Evolutionary conservation across 164 flowering plant genomes (phyloP).

Genomic region (Vitis rotundifolia): DNA sequence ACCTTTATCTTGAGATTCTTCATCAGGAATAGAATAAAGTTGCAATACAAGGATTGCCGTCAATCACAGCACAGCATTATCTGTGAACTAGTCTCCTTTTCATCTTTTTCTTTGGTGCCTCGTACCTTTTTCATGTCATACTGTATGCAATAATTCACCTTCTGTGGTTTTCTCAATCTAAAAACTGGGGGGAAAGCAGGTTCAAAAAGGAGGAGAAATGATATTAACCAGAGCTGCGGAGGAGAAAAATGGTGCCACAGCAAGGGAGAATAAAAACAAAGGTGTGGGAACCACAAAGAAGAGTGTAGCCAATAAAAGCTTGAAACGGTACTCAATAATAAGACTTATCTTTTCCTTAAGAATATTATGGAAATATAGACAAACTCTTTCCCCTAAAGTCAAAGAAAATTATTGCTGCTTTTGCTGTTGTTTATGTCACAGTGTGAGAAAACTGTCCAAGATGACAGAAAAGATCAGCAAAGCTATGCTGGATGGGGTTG

Average conservation of each 20-base stretch:
- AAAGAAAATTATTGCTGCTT: background rate
- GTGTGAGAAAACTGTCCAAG: slow-evolving; percentile 73
- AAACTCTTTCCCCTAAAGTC: background rate
- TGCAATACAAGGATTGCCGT: no score
- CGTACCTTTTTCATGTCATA: no score
- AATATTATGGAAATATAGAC: no score
- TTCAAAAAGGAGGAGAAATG: slow-evolving; percentile 77
- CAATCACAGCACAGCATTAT: no score
- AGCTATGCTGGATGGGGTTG: slow-evolving; percentile 60
- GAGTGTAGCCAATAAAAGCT: slow-evolving; percentile 45
- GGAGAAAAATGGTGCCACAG: slow-evolving; percentile 24
- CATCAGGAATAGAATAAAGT: no score
- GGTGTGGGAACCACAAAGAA: slow-evolving; percentile 31
- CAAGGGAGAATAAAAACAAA: slow-evolving; percentile 14
- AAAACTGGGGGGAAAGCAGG: slow-evolving; percentile 35
- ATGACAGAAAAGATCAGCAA: slow-evolving; percentile 83
- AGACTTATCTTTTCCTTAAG: no score
- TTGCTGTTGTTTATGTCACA: slow-evolving; percentile 10
- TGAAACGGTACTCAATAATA: slow-evolving; percentile 51
- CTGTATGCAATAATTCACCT: no score
- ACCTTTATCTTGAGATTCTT: no score
- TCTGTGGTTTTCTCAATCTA: background rate
- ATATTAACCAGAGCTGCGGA: slow-evolving; percentile 34
- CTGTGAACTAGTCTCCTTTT: no score
- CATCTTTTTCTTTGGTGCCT: no score